Base-by-base conservation (phyloP, 768 basidiomycete species). In the Leccinum ochraceum region DNA sequence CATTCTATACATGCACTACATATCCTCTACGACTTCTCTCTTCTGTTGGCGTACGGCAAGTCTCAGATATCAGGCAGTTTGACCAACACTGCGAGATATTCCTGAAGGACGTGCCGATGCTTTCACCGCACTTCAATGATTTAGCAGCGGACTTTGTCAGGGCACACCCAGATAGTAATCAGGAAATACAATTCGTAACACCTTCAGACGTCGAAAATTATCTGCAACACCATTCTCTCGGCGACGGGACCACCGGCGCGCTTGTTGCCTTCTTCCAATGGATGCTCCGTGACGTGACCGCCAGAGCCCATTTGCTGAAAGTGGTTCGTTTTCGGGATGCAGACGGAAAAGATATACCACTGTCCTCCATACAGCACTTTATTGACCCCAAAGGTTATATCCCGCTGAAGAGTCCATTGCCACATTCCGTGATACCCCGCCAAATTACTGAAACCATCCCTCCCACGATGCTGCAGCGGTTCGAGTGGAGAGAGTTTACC, bases 1-100 rank as follows among this genome's bases (percentile, higher is more conserved):
- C 89, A 2, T 97, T 97, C 76, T 97, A 94, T 72, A 71, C 78
- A 0, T 90, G 88, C 63, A 78, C 80, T 14, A 13, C 9, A 16
- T 3, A 0, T n/a, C 51, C 51, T 34, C 16, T 34, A 32, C 30
- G n/a, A 32, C 30, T 53, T 22, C 30, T 53, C 0, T 53, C 51
- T 28, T 53, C 51, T 28, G 30, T 4, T 30, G 51, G 96, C 7
- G 81, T 96, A 1, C 80, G 81, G 13, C 79, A 81, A 42, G 85
- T 86, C 5, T 74, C 76, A 4, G 82, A 86, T 24, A 85, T 96
- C 28, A 52, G 28, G 14, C 14, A 28, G 51, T 52, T 30, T 11
- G 51, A 52, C 9, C 11, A 26, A 32, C 51, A 28, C 5, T 28
- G 51, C 24, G 28, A 4, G 26, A 52, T 17, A 11, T 52, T 52